Conservation (phyloP, 495 filamentous ascomycete genomes). For the Penicillium lagena region DNA sequence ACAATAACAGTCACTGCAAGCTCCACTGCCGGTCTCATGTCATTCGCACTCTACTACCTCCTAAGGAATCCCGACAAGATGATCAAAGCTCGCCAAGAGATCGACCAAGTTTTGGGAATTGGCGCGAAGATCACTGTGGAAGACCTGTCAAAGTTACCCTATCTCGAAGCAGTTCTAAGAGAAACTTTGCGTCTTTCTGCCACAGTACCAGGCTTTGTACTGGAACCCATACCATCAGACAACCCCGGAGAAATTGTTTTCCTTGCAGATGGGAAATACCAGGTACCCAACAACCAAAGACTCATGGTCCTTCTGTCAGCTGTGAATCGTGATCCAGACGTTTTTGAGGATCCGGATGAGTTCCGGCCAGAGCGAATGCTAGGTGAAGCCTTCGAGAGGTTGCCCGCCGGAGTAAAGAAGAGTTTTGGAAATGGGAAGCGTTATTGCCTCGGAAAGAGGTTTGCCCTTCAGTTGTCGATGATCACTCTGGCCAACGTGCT, state of each 20-base stretch:
- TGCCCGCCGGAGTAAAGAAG: conserved; percentile 58
- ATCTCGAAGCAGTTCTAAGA: conserved; percentile 60
- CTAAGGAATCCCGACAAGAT: conserved; percentile 29
- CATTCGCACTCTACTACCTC: conserved; percentile 41
- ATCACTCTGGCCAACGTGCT: conserved; percentile 28
- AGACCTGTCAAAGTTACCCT: conserved; percentile 60
- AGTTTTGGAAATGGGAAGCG: conserved; percentile 67
- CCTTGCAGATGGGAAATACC: conserved; percentile 61
- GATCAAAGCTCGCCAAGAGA: conserved; percentile 31
- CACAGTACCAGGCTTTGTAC: conserved; percentile 59
- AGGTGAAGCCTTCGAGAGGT: conserved; percentile 51
- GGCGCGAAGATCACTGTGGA: conserved; percentile 29
- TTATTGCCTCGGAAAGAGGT: conserved; percentile 57
- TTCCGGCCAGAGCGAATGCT: conserved; percentile 68
- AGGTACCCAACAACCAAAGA: conserved; percentile 50
- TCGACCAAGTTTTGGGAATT: conserved; percentile 31
- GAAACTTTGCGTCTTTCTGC: conserved; percentile 67
- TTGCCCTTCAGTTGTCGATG: conserved; percentile 56
- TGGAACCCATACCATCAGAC: conserved; percentile 37
- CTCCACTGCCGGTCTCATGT: conserved; percentile 37
- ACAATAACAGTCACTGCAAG: conserved; percentile 42
- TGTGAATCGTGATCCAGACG: conserved; percentile 62
- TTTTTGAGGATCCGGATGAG: conserved; percentile 56
- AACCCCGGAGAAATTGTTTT: conserved; percentile 39
- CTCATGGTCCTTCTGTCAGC: conserved; percentile 58